Percentiles rank a stretch among this genome's conserved stretches.
Evolutionary conservation across 495 filamentous ascomycete species (phyloP).

Genomic region (Hyaloscypha variabilis): DNA sequence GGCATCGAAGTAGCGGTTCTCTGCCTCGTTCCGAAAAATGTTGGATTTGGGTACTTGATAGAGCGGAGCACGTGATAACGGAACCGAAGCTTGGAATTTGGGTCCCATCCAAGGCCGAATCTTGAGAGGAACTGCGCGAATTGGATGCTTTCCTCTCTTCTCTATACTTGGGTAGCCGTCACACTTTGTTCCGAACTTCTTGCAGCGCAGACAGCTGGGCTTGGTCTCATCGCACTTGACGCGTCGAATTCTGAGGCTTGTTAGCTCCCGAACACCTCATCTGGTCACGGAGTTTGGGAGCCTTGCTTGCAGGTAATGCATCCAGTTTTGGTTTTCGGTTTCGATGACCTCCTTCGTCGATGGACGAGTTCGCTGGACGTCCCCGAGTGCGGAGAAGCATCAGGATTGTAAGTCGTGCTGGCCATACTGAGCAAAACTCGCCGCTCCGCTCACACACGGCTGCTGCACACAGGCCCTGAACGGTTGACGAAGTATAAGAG

Average conservation of each 20-base stretch:
- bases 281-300: no score
- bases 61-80: not conserved
- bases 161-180: not conserved
- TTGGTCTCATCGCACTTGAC: not conserved
- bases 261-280: no score
- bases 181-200: not conserved
- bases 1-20: not conserved
- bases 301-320: not conserved
- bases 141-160: not conserved
- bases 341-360: no score
- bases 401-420: no score
- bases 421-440: no score
- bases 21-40: not conserved
- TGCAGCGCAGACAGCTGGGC: not conserved
- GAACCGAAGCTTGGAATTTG: not conserved
- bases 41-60: not conserved
- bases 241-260: not conserved
- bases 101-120: no score
- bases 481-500: no score
- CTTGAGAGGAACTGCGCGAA: not conserved
- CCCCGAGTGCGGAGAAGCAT: no score
- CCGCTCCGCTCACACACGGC: no score
- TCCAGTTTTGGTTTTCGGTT: not conserved
- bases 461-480: no score
- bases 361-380: no score